A percentile compares a stretch with the other conserved stretches of the same genome.
These are phyloP conservation scores for Bipolaris victoriae DNA, from an alignment of 2,329 filamentous ascomycete genomes.

Conservation along the genomic window DNA sequence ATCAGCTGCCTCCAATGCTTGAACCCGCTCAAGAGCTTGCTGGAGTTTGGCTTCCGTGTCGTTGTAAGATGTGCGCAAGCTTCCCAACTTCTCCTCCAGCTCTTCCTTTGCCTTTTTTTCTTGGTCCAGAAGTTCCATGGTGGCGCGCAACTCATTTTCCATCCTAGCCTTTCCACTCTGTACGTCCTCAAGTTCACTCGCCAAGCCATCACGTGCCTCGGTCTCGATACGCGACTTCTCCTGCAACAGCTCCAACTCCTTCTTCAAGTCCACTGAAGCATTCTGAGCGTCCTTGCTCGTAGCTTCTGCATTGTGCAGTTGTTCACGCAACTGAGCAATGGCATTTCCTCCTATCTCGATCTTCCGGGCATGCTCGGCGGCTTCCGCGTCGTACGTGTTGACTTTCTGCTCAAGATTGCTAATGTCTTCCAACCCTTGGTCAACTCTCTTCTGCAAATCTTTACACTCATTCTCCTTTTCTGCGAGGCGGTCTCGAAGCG, in stretches of 20 bases:
- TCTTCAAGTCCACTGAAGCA: conserved; percentile 26
- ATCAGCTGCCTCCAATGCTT: conserved; percentile 26
- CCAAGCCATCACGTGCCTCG: conserved; percentile 24
- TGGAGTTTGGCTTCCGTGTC: conserved; percentile 28
- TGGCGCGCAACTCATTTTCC: conserved; percentile 26
- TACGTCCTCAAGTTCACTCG: conserved; percentile 30
- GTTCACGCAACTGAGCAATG: conserved; percentile 32
- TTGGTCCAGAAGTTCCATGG: conserved; percentile 19
- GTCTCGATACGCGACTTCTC: conserved; percentile 19
- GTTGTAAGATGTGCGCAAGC: conserved; percentile 23
- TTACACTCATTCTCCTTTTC: conserved; percentile 29
- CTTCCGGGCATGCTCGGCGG: conserved; percentile 33
- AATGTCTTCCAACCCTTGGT: conserved; percentile 31
- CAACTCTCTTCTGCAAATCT: conserved; percentile 25
- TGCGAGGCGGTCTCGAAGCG: conserved; percentile 29
- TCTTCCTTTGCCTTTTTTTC: conserved; percentile 20
- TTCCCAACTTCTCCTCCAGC: conserved; percentile 31
- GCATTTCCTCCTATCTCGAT: conserved; percentile 30
- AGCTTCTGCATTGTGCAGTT: conserved; percentile 30
- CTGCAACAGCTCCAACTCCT: conserved; percentile 27
- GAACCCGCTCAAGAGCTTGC: conserved; percentile 28
- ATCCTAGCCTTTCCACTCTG: conserved; percentile 25
- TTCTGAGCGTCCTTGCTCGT: conserved; percentile 31
- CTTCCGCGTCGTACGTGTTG: conserved; percentile 25
- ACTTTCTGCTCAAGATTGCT: conserved; percentile 32